Evolutionary conservation across 2,329 filamentous ascomycete species (phyloP).

Genomic region (Clarireedia homoeocarpa): DNA sequence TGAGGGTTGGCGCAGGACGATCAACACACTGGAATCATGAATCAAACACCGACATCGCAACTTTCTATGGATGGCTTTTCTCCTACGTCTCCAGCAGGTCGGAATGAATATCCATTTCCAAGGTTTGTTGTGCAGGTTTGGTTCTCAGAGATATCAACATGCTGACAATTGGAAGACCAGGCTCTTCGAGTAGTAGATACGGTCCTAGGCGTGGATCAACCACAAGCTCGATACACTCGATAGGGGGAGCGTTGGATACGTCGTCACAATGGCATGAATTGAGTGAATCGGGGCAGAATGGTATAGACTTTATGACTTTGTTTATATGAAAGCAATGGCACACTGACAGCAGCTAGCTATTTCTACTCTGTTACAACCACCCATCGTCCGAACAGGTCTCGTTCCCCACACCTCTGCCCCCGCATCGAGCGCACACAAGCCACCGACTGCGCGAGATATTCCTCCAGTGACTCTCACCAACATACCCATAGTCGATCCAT

Average conservation of each 20-base stretch:
- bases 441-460: constrained; percentile 82
- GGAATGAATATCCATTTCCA: constrained; percentile 46
- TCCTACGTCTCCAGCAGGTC: constrained; percentile 31
- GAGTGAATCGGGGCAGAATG: constrained; percentile 77
- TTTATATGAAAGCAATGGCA: too few species aligned
- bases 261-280: constrained; percentile 49
- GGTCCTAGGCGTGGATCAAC: constrained; percentile 66
- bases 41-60: constrained; percentile 34
- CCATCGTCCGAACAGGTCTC: constrained; percentile 82
- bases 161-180: constrained; percentile 28
- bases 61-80: constrained; percentile 42
- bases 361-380: constrained; percentile 84
- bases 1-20: constrained; percentile 10
- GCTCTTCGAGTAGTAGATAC: constrained; percentile 32
- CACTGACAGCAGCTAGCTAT: constrained; percentile 52
- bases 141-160: constrained; percentile 37
- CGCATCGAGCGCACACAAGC: constrained; percentile 63
- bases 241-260: constrained; percentile 75
- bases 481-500: constrained; percentile 69
- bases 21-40: constrained; percentile 27
- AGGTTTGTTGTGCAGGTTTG: constrained; percentile 30
- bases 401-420: constrained; percentile 69
- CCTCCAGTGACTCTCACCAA: constrained; percentile 88
- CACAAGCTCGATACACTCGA: constrained; percentile 79
- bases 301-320: constrained; percentile 34